phyloP scores from a whole-genome alignment of 2,329 filamentous ascomycete genomes.

The Ramularia collo-cygni region DNA sequence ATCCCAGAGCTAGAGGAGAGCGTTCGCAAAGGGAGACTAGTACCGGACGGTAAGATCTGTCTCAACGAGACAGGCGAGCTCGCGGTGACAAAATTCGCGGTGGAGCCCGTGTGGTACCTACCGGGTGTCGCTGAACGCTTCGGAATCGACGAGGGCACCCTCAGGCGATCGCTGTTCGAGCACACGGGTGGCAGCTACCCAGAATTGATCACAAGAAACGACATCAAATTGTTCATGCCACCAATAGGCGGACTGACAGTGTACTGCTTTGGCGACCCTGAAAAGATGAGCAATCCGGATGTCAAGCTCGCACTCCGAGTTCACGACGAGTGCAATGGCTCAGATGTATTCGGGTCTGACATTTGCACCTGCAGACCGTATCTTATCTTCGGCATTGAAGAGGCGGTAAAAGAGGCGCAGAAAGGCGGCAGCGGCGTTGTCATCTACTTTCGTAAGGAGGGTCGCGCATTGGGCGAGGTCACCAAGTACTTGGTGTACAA shows the following conservation, averaged over 20 bases:
- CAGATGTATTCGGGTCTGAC: conserved; percentile 94
- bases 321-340: conserved; percentile 87
- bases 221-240: conserved; percentile 92
- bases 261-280: conserved; percentile 93
- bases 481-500: conserved; percentile 84
- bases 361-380: conserved; percentile 97
- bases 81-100: conserved; percentile 91
- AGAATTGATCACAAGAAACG: conserved; percentile 86
- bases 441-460: conserved; percentile 98
- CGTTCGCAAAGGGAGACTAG: conserved; percentile 68
- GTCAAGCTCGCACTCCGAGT: conserved; percentile 76
- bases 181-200: conserved; percentile 95
- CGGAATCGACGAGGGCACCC: conserved; percentile 83
- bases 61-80: conserved; percentile 80
- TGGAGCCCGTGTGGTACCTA: conserved; percentile 69
- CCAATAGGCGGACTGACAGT: conserved; percentile 94
- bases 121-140: conserved; percentile 76
- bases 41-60: conserved; percentile 81
- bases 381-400: conserved; percentile 92
- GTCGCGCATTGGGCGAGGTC: conserved; percentile 87
- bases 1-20: conserved; percentile 90
- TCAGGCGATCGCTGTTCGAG: conserved; percentile 85
- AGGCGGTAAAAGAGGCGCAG: conserved; percentile 95
- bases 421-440: conserved; percentile 89
- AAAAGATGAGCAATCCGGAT: conserved; percentile 84